phyloP scores from a whole-genome alignment of 2,329 filamentous ascomycete species.

The Capronia epimyces region DNA sequence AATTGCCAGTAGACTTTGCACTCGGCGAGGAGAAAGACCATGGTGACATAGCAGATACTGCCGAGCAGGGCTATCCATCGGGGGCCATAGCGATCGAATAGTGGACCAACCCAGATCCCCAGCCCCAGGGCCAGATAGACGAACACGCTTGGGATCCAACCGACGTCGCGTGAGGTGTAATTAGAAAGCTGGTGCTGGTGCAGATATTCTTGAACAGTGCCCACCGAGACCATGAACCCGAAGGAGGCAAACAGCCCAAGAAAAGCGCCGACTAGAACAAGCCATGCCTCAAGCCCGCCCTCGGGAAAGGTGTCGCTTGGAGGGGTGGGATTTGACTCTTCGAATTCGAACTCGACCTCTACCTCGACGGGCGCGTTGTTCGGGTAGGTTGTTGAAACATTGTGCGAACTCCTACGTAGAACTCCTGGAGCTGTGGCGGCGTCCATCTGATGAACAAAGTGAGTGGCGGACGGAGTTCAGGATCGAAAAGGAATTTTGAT shows the following conservation, averaged over 20 bases:
- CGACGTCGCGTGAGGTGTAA: constrained; percentile 43
- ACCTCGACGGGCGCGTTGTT: not conserved
- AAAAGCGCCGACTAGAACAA: constrained; percentile 34
- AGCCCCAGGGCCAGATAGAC: constrained; percentile 44
- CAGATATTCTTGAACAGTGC: constrained; percentile 47
- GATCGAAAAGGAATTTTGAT: not conserved
- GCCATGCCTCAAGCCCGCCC: constrained; percentile 35
- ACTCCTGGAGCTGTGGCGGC: constrained; percentile 5
- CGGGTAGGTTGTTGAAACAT: no score
- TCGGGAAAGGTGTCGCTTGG: constrained; percentile 30
- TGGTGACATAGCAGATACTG: constrained; percentile 35
- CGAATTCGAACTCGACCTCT: constrained; percentile 1
- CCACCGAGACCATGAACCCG: constrained; percentile 47
- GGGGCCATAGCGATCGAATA: constrained; percentile 48
- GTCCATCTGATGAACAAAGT: constrained; percentile 10
- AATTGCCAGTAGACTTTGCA: constrained; percentile 49
- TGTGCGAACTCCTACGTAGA: constrained; percentile 1
- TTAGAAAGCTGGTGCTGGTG: constrained; percentile 41
- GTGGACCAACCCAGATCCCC: constrained; percentile 46
- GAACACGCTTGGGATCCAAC: constrained; percentile 48
- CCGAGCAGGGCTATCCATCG: constrained; percentile 39
- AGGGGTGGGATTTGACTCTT: not conserved
- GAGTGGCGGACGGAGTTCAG: not conserved
- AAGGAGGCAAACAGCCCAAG: constrained; percentile 39
- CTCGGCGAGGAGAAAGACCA: constrained; percentile 45